Evolutionary conservation across 805 yeast species (phyloP).

Genomic region (Hagleromyces aurorensis): DNA sequence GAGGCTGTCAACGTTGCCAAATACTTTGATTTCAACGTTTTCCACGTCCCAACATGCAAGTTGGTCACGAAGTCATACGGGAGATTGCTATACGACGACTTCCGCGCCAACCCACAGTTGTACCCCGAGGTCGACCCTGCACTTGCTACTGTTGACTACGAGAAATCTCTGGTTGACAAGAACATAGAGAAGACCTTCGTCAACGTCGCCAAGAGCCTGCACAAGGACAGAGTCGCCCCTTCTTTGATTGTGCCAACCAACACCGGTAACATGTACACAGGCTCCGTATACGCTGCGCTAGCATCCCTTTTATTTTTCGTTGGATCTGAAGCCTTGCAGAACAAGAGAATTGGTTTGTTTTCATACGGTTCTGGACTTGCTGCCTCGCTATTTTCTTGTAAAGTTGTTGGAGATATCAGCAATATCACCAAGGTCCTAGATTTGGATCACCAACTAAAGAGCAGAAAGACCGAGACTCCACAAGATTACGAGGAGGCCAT

Average conservation of each 20-base stretch:
- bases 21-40: conserved; percentile 84
- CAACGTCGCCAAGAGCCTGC: conserved; percentile 60
- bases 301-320: conserved; percentile 72
- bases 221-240: conserved; percentile 65
- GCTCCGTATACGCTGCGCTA: conserved; percentile 81
- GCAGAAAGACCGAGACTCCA: conserved; percentile 64
- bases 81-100: conserved; percentile 85
- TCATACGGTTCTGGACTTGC: conserved; percentile 99
- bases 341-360: conserved; percentile 83
- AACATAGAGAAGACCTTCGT: conserved; percentile 79
- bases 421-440: conserved; percentile 56
- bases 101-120: conserved; percentile 55
- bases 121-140: conserved; percentile 52
- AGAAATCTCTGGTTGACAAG: conserved; percentile 72
- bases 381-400: conserved; percentile 73
- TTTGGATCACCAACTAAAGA: conserved; percentile 56
- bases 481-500: conserved; percentile 74
- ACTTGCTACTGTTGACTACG: conserved; percentile 54
- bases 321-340: conserved; percentile 65
- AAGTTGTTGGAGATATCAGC: conserved; percentile 73
- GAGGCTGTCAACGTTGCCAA: conserved; percentile 59
- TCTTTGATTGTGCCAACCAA: conserved; percentile 85
- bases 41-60: conserved; percentile 98
- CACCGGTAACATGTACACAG: conserved; percentile 98
- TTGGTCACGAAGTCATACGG: conserved; percentile 89